Conservation (phyloP, 1,139 yeast genomes). For the Blastobotrys ciferrii region DNA sequence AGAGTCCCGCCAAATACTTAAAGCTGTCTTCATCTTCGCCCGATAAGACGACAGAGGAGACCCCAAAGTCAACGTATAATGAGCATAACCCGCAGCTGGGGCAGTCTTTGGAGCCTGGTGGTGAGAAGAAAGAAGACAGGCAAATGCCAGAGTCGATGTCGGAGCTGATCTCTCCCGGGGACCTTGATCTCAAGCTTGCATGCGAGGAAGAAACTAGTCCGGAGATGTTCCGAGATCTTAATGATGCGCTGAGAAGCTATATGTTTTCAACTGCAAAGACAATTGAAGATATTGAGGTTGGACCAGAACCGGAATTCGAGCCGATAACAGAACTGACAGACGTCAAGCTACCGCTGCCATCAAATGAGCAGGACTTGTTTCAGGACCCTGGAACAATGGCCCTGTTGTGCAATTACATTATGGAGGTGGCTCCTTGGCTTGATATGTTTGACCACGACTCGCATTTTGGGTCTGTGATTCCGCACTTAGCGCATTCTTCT, state of each 20-base stretch:
- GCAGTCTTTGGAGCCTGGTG: too few species aligned
- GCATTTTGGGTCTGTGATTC: slow-evolving; percentile 35
- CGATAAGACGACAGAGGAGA: too few species aligned
- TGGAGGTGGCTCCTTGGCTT: slow-evolving; percentile 40
- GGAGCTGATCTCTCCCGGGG: not conserved
- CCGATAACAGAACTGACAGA: not conserved
- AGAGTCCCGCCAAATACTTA: not conserved
- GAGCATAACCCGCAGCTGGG: too few species aligned
- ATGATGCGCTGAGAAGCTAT: slow-evolving; percentile 36
- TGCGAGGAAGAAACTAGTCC: not conserved
- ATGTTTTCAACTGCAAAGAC: slow-evolving; percentile 28
- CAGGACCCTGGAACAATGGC: slow-evolving; percentile 28
- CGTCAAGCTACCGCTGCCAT: slow-evolving; percentile 14
- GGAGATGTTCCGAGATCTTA: slow-evolving; percentile 19
- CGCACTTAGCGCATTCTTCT: slow-evolving; percentile 30
- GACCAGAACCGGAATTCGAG: slow-evolving; percentile 18
- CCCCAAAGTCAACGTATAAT: too few species aligned
- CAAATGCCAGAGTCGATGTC: not conserved
- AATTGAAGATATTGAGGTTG: not conserved
- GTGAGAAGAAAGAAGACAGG: not conserved
- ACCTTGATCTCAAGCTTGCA: not conserved
- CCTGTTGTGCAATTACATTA: slow-evolving; percentile 34
- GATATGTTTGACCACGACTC: slow-evolving; percentile 39
- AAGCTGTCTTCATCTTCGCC: too few species aligned
- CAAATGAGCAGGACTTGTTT: not conserved